These are phyloP conservation scores for Colletotrichum sp. DNA, from an alignment of 2,329 filamentous ascomycete genomes.

Conservation along the genomic window DNA sequence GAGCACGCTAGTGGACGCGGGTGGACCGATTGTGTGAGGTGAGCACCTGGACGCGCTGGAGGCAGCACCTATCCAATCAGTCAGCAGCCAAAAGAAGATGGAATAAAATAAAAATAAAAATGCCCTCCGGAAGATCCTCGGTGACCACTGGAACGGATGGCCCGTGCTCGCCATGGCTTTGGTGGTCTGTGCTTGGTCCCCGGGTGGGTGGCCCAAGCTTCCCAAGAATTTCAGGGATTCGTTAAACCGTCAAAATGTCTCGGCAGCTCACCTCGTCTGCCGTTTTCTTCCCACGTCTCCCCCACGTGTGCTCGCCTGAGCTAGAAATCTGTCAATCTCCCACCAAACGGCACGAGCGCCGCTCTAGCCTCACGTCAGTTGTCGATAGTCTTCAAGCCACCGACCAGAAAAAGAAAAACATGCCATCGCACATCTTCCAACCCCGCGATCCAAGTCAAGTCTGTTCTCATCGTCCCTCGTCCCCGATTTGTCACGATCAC, in stretches of 20 bases:
- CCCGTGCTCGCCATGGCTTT: neutral
- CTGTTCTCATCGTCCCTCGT: neutral
- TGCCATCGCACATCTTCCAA: neutral
- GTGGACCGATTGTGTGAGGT: neutral
- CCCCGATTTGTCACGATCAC: neutral
- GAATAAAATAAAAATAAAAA: neutral
- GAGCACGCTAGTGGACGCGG: neutral
- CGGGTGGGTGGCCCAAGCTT: neutral
- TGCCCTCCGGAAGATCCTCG: neutral
- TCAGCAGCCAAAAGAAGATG: neutral
- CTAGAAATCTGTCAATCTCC: neutral
- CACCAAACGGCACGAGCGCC: neutral
- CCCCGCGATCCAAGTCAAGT: neutral
- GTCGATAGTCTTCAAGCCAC: neutral
- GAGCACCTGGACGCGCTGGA: neutral
- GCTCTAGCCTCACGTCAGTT: neutral
- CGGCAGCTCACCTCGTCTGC: neutral
- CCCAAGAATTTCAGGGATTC: neutral
- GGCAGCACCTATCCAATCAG: neutral
- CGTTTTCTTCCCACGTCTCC: neutral
- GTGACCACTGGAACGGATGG: neutral
- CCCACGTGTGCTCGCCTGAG: neutral
- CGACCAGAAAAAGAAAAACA: neutral
- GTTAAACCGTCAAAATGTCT: neutral
- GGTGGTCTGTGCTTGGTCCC: neutral